Evolutionary conservation across 495 filamentous ascomycete species (phyloP).

Genomic region (Tuber indicum): DNA sequence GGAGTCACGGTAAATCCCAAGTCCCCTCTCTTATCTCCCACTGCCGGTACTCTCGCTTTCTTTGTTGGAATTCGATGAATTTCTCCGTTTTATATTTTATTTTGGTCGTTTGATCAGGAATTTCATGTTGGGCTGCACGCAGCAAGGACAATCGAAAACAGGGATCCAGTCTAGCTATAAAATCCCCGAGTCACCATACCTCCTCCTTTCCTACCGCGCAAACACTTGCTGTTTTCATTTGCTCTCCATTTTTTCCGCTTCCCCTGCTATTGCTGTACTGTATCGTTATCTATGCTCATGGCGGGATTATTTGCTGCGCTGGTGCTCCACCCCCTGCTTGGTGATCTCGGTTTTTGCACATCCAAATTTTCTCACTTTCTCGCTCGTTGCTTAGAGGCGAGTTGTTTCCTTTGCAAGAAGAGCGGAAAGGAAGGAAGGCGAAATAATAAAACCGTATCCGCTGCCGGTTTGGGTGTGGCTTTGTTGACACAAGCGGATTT

Average conservation of each 20-base stretch:
- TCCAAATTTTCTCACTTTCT: neutral
- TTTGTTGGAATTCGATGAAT: neutral
- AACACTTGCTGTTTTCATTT: neutral
- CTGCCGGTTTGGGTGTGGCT: slow-evolving; percentile 1
- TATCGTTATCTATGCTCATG: neutral
- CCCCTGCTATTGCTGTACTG: neutral
- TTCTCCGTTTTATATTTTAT: neutral
- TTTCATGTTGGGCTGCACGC: neutral
- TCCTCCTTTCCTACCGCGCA: neutral
- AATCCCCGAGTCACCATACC: neutral
- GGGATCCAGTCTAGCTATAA: neutral
- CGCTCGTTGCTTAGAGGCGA: neutral
- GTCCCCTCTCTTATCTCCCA: neutral
- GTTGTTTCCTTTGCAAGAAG: neutral
- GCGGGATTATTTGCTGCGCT: neutral
- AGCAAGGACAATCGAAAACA: neutral
- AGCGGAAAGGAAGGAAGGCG: neutral
- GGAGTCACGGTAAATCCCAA: neutral
- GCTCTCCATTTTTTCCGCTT: neutral
- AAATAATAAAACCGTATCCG: neutral
- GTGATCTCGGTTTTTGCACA: neutral
- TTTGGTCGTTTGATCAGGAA: neutral
- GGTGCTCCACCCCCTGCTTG: neutral
- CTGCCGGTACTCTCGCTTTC: neutral
- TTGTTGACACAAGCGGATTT: slow-evolving; percentile 3